Conservation (phyloP, 2,329 filamentous ascomycete species). For the Fusarium illudens region DNA sequence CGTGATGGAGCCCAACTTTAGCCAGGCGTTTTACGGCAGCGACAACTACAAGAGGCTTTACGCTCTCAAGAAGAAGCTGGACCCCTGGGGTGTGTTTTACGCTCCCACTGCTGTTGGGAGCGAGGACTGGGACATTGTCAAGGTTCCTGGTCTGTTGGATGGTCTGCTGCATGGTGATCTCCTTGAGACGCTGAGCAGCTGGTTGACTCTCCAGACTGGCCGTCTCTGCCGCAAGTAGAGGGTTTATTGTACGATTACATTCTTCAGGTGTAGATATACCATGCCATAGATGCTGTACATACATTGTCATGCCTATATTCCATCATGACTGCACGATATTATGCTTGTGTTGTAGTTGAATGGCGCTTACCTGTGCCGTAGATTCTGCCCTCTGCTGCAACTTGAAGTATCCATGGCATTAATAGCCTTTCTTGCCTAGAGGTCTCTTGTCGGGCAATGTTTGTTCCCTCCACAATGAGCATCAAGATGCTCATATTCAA, state of each 20-base stretch:
- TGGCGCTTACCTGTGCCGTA: background rate
- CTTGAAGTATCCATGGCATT: background rate
- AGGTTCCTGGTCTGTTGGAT: constrained; percentile 4
- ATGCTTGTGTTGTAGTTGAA: background rate
- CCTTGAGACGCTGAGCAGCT: constrained; percentile 23
- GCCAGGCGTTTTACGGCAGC: constrained; percentile 43
- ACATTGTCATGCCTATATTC: background rate
- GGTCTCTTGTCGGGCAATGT: background rate
- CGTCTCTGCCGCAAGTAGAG: constrained; percentile 21
- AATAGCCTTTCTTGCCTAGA: background rate
- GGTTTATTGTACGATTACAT: background rate
- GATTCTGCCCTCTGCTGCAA: too few relatives aligned
- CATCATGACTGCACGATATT: background rate
- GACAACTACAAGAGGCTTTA: constrained; percentile 40
- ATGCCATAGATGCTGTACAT: background rate
- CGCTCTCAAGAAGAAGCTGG: constrained; percentile 45
- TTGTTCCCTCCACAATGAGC: background rate
- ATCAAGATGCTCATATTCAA: too few relatives aligned
- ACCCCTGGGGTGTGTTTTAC: constrained; percentile 43
- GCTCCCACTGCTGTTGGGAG: constrained; percentile 28
- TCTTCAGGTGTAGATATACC: background rate
- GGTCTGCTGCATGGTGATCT: constrained; percentile 13
- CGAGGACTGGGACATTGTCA: constrained; percentile 24
- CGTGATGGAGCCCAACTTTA: constrained; percentile 45
- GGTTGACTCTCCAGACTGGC: constrained; percentile 27